Conservation (phyloP, 345 rosid species). For the Moricandia arvensis region DNA sequence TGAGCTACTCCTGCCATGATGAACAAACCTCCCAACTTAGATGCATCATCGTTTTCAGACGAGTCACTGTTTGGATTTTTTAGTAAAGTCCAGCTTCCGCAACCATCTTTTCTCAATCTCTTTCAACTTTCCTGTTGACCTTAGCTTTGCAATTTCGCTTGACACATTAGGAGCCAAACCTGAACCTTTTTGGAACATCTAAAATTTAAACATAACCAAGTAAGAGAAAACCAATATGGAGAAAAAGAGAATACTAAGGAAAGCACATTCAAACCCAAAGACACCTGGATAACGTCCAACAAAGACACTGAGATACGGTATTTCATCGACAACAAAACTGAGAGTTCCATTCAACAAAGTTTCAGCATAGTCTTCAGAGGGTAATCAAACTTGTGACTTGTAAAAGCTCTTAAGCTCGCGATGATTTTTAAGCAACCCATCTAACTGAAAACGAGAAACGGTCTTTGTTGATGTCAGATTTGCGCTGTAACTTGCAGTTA, state of each 20-base stretch:
- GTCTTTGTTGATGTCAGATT: conserved; percentile 24
- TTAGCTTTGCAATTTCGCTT: background rate
- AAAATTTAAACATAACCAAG: background rate
- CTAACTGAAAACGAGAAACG: conserved; percentile 12
- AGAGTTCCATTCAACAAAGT: conserved; percentile 9
- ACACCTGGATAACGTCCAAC: background rate
- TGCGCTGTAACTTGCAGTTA: conserved; percentile 29
- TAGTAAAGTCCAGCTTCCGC: background rate
- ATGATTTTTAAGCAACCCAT: background rate
- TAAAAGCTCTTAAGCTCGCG: background rate
- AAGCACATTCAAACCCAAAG: background rate
- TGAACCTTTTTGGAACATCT: background rate
- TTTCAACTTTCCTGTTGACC: background rate
- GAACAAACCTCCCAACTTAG: background rate
- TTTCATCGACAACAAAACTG: conserved; percentile 7
- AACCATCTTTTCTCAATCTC: background rate
- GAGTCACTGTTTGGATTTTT: background rate
- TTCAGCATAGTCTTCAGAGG: conserved; percentile 1
- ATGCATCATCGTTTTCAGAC: background rate
- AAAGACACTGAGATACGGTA: conserved; percentile 23
- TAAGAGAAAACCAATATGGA: background rate
- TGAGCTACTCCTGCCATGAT: background rate
- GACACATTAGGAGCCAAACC: background rate
- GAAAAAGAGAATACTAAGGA: background rate
- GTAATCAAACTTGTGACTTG: background rate